phyloP scores from a whole-genome alignment of 108 stramenopile genomes.

The Thalassiosira profunda region DNA sequence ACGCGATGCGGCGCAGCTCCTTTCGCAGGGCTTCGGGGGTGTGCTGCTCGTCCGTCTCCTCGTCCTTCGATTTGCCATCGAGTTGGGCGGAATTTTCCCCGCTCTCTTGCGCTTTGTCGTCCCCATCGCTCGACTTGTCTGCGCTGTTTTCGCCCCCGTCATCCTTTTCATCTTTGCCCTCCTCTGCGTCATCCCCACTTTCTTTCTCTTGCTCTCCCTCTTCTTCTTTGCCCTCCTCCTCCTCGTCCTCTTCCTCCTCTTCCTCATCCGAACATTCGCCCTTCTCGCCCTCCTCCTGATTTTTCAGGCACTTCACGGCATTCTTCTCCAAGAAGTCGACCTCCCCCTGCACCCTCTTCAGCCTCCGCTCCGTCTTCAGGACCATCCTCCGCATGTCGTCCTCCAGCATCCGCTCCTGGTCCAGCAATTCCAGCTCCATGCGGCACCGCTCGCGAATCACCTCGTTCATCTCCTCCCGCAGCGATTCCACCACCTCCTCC shows the following conservation, averaged over 20 bases:
- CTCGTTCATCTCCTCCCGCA: conserved; percentile 53
- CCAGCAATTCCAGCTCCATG: conserved; percentile 53
- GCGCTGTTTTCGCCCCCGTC: neutral
- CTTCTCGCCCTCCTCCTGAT: conserved; percentile 16
- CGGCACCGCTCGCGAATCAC: conserved; percentile 45
- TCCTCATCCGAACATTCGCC: conserved; percentile 10
- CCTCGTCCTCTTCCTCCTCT: conserved; percentile 1
- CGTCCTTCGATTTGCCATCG: neutral
- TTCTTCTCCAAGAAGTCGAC: conserved; percentile 49
- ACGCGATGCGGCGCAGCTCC: conserved; percentile 23
- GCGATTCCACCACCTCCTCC: conserved; percentile 43
- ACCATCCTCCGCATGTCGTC: conserved; percentile 45
- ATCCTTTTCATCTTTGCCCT: neutral
- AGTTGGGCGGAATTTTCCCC: neutral
- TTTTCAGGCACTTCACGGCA: conserved; percentile 38
- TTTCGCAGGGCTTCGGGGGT: conserved; percentile 30
- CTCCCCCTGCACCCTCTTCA: conserved; percentile 45
- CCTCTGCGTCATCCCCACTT: neutral
- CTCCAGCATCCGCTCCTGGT: conserved; percentile 36
- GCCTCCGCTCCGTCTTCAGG: conserved; percentile 32
- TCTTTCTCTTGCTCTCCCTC: neutral
- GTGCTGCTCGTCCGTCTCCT: neutral
- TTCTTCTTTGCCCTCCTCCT: neutral
- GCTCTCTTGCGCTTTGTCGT: neutral
- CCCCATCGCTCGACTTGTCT: neutral